Percentiles rank a stretch among this genome's conserved stretches.
Conservation (phyloP, 768 basidiomycete genomes). For the Suillus sp. region DNA sequence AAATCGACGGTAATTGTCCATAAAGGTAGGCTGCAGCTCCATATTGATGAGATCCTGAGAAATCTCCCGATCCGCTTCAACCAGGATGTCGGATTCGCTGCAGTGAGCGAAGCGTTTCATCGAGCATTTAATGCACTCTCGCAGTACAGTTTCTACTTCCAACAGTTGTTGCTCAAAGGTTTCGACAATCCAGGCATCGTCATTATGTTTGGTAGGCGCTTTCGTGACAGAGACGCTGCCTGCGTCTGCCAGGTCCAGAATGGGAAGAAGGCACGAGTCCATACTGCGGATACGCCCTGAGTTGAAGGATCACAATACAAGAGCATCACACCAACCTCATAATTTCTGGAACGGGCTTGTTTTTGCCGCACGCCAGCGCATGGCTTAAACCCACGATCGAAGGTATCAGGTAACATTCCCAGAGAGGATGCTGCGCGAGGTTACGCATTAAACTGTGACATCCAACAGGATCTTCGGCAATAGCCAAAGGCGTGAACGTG, state of each 20-base stretch:
- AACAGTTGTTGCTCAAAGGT: neutral
- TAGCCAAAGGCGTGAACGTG: conserved; percentile 66
- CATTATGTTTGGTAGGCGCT: conserved; percentile 44
- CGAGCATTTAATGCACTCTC: conserved; percentile 37
- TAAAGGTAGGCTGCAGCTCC: conserved; percentile 64
- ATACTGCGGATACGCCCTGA: conserved; percentile 1
- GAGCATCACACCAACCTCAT: neutral
- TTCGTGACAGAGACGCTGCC: conserved; percentile 56
- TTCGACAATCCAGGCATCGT: conserved; percentile 23
- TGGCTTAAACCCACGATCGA: conserved; percentile 54
- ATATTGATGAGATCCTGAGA: conserved; percentile 50
- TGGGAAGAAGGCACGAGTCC: conserved; percentile 20
- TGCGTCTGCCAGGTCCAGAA: conserved; percentile 43
- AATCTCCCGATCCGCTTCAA: conserved; percentile 46
- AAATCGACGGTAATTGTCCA: conserved; percentile 65
- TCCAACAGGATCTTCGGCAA: conserved; percentile 54
- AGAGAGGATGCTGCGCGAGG: conserved; percentile 62
- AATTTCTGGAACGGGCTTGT: conserved; percentile 16
- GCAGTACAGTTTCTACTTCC: conserved; percentile 41
- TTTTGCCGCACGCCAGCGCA: conserved; percentile 15
- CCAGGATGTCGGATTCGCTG: conserved; percentile 37
- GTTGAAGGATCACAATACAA: conserved; percentile 2
- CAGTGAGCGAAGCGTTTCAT: conserved; percentile 29
- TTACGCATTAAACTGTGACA: conserved; percentile 50
- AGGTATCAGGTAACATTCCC: conserved; percentile 69